A percentile compares a stretch with the other conserved stretches of the same genome.
Conservation (phyloP, 306 rosid genomes). For the Benincasa hispida region DNA sequence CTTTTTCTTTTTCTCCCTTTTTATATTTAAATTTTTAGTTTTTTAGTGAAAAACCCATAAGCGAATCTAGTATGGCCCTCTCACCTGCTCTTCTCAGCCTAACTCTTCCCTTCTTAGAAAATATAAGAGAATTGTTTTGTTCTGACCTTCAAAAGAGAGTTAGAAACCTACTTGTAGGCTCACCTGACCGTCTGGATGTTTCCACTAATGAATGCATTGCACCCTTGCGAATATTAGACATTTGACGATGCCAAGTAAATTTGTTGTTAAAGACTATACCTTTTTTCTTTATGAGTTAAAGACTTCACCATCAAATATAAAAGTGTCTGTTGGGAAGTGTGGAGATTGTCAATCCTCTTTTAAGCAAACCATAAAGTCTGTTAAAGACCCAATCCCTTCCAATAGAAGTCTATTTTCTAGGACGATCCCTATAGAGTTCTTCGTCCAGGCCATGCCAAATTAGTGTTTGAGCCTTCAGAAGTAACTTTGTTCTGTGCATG, state of each 20-base stretch:
- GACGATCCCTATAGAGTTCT: neutral
- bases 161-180: neutral
- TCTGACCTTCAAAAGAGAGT: neutral
- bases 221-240: neutral
- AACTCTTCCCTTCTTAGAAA: neutral
- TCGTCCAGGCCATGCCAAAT: neutral
- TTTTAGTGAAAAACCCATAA: neutral
- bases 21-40: too few species aligned
- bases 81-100: neutral
- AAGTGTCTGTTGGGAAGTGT: neutral
- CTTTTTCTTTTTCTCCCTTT: too few species aligned
- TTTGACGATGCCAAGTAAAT: neutral
- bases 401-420: neutral
- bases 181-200: neutral
- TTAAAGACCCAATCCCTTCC: neutral
- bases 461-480: neutral
- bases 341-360: neutral
- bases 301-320: neutral
- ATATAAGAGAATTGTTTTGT: neutral
- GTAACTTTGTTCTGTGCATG: neutral
- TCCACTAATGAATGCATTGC: too few species aligned
- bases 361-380: neutral
- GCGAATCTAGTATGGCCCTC: neutral
- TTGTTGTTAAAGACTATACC: neutral
- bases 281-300: neutral